Conservation (phyloP, 352 stramenopile genomes). For the Pythium biforme region DNA sequence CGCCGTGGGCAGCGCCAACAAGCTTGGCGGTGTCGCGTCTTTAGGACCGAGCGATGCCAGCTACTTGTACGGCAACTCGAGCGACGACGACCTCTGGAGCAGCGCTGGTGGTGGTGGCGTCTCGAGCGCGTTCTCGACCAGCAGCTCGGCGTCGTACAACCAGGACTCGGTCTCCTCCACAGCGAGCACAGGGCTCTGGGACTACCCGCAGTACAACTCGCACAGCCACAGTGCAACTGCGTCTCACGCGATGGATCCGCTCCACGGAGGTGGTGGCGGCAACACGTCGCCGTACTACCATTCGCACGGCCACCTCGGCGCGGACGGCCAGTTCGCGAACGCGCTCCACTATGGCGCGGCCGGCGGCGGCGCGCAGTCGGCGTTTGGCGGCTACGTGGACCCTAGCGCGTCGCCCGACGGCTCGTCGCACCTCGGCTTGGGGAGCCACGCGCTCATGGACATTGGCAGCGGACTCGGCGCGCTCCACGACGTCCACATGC, state of each 20-base stretch:
- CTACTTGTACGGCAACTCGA: slow-evolving; percentile 22
- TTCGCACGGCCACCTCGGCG: slow-evolving; percentile 9
- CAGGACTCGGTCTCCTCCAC: slow-evolving; percentile 22
- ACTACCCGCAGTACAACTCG: slow-evolving; percentile 23
- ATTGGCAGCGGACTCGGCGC: slow-evolving; percentile 8
- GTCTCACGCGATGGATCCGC: slow-evolving; percentile 3
- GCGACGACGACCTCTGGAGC: slow-evolving; percentile 28
- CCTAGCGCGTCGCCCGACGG: slow-evolving; percentile 11
- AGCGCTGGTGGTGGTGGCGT: slow-evolving; percentile 5
- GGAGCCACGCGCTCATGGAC: slow-evolving; percentile 20
- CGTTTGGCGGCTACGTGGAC: slow-evolving; percentile 23
- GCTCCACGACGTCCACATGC: slow-evolving; percentile 43
- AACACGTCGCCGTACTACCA: slow-evolving; percentile 20
- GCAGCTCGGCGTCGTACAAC: slow-evolving; percentile 14
- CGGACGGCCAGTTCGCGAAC: slow-evolving; percentile 17
- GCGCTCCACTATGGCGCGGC: slow-evolving; percentile 11
- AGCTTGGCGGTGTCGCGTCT: slow-evolving; percentile 7
- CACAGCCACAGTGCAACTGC: neutral
- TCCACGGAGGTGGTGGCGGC: slow-evolving; percentile 5
- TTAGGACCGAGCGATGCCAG: slow-evolving; percentile 13
- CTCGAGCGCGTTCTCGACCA: slow-evolving; percentile 20
- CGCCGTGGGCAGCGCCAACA: neutral
- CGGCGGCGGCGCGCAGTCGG: slow-evolving; percentile 9
- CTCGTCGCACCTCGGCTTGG: slow-evolving; percentile 9
- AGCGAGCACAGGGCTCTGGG: slow-evolving; percentile 11